Percentiles rank a stretch among this genome's conserved stretches.
These are phyloP conservation scores for Picea engelmannii DNA, from an alignment of 83 land plant species.

Conservation along the genomic window DNA sequence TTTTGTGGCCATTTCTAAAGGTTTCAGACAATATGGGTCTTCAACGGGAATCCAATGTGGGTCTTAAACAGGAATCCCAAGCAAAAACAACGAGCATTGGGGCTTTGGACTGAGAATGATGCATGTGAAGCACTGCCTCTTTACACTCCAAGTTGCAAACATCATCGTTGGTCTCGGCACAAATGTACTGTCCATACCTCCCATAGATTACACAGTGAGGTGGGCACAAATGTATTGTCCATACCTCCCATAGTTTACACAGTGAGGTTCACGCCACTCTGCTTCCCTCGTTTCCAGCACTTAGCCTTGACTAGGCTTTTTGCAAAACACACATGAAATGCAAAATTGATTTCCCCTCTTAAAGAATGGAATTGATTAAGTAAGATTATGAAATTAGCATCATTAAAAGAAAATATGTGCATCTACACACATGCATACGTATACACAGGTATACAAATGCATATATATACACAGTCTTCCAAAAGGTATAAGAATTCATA, in stretches of 20 bases:
- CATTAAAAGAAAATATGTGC: no score
- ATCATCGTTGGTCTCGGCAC: slow-evolving; percentile 90
- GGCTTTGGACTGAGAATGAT: slow-evolving; percentile 7
- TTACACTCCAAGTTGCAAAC: slow-evolving; percentile 93
- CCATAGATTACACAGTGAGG: no score
- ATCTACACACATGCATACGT: no score
- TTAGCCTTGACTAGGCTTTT: slow-evolving; percentile 58
- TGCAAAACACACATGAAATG: slow-evolving; percentile 14
- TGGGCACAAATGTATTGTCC: slow-evolving; percentile 95
- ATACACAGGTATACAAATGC: no score
- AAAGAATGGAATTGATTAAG: no score
- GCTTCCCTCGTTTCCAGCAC: slow-evolving; percentile 73
- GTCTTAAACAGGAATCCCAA: slow-evolving; percentile 25
- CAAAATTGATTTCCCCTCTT: no score
- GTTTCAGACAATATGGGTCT: slow-evolving; percentile 99
- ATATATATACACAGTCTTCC: no score
- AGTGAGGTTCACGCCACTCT: slow-evolving; percentile 75
- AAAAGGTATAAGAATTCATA: no score
- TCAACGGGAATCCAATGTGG: background rate
- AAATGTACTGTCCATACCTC: no score
- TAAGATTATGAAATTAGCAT: no score
- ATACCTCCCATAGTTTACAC: slow-evolving; percentile 83
- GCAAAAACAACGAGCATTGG: slow-evolving; percentile 3
- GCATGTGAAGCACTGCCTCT: slow-evolving; percentile 34
- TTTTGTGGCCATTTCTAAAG: slow-evolving; percentile 34